phyloP scores from a whole-genome alignment of 2,329 filamentous ascomycete genomes.

The Cadophora malorum region DNA sequence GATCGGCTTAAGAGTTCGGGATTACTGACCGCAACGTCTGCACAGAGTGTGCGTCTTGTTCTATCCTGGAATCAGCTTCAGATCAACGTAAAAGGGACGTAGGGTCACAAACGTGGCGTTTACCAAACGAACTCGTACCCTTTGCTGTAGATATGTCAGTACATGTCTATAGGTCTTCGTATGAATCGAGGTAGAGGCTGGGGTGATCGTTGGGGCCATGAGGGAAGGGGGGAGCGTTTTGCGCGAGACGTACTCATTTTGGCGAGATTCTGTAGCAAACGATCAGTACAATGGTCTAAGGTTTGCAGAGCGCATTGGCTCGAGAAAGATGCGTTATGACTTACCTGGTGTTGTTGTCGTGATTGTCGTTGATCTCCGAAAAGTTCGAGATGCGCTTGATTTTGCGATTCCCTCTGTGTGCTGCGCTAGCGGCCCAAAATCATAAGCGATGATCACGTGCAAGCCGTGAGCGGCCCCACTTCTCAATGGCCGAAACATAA shows the following conservation, averaged over 20 bases:
- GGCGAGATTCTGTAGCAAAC: slow-evolving; percentile 35
- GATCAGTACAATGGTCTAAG: slow-evolving; percentile 20
- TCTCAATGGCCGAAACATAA: too few species aligned
- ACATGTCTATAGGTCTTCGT: slow-evolving; percentile 1
- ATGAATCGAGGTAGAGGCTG: slow-evolving; percentile 4
- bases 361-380: neutral
- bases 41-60: slow-evolving; percentile 48
- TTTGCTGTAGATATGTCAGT: slow-evolving; percentile 43
- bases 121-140: slow-evolving; percentile 45
- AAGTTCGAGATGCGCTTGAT: too few species aligned
- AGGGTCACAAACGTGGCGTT: slow-evolving; percentile 33
- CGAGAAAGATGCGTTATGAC: neutral
- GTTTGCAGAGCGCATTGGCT: neutral
- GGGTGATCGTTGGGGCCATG: neutral
- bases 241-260: slow-evolving; percentile 44
- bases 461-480: too few species aligned
- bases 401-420: too few species aligned
- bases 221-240: neutral
- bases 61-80: slow-evolving; percentile 23
- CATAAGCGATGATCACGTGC: too few species aligned
- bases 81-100: neutral
- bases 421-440: too few species aligned
- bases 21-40: slow-evolving; percentile 47
- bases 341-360: slow-evolving; percentile 11
- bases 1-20: slow-evolving; percentile 21